Conservation (phyloP, 768 basidiomycete species). For the Rhodotorula diobovata region DNA sequence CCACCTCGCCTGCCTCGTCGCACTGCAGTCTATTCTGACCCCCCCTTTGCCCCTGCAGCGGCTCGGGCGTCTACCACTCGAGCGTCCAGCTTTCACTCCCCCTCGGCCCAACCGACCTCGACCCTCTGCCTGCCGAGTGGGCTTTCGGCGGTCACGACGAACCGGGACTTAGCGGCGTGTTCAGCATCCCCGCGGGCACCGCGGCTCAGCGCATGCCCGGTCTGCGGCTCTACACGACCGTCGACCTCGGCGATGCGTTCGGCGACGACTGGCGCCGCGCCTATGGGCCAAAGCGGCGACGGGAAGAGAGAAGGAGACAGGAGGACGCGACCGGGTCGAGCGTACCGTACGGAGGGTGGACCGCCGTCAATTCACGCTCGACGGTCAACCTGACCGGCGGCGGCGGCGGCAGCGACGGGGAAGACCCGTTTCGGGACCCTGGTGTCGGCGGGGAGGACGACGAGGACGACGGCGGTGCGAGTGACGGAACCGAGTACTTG, state of each 20-base stretch:
- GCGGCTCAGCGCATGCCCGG: slow-evolving; percentile 30
- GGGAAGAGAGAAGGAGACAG: too few relatives aligned
- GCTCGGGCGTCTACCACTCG: slow-evolving; percentile 30
- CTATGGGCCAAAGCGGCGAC: neutral
- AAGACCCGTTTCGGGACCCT: slow-evolving; percentile 1
- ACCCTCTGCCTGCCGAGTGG: slow-evolving; percentile 6
- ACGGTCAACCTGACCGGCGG: neutral
- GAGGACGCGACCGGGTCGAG: neutral
- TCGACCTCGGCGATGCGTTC: slow-evolving; percentile 19
- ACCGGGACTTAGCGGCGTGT: slow-evolving; percentile 14
- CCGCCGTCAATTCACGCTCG: neutral
- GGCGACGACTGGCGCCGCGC: slow-evolving; percentile 22
- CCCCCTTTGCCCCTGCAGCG: neutral
- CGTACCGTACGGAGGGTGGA: neutral
- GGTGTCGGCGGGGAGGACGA: neutral
- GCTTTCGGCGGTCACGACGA: slow-evolving; percentile 33
- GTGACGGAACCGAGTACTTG: slow-evolving; percentile 29
- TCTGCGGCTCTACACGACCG: slow-evolving; percentile 10
- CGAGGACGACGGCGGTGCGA: slow-evolving; percentile 24
- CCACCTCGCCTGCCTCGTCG: too few relatives aligned
- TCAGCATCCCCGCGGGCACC: slow-evolving; percentile 18
- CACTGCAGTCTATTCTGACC: too few relatives aligned
- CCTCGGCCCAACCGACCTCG: slow-evolving; percentile 22
- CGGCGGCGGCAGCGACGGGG: neutral
- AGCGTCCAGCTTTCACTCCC: slow-evolving; percentile 21